Percentiles rank a stretch among this genome's conserved stretches.
Evolutionary conservation across 129 eudicot genomes (phyloP).

Genomic region (Scalesia atractyloides): DNA sequence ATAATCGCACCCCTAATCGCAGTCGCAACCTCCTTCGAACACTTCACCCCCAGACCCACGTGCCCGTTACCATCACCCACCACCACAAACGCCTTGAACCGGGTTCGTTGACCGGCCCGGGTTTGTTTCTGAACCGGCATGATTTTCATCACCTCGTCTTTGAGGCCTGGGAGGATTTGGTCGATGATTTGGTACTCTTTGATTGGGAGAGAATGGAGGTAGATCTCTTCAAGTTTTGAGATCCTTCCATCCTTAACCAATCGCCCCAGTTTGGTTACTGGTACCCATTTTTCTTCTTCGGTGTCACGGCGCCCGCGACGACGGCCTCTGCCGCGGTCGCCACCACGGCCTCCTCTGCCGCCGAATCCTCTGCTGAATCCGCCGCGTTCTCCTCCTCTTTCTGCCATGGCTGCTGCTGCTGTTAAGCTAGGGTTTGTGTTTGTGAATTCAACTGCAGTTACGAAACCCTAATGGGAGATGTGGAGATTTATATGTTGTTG

Average conservation of each 20-base stretch:
- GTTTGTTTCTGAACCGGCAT: slow-evolving; percentile 85
- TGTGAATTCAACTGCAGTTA: no score
- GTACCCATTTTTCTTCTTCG: slow-evolving; percentile 72
- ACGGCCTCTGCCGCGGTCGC: slow-evolving; percentile 58
- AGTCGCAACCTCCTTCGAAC: slow-evolving; percentile 67
- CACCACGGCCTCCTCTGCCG: slow-evolving; percentile 50
- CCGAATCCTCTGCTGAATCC: slow-evolving; percentile 37
- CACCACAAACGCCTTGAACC: slow-evolving; percentile 82
- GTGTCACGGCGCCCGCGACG: slow-evolving; percentile 52
- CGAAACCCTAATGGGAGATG: slow-evolving; percentile 28
- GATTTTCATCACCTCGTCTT: slow-evolving; percentile 78
- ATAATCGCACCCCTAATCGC: slow-evolving; percentile 59
- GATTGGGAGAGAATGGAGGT: slow-evolving; percentile 73
- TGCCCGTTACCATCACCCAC: slow-evolving; percentile 82
- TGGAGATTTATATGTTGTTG: slow-evolving; percentile 15
- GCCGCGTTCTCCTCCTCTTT: slow-evolving; percentile 35
- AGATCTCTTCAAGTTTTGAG: slow-evolving; percentile 46
- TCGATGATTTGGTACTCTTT: slow-evolving; percentile 76
- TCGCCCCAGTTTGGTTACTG: slow-evolving; percentile 61
- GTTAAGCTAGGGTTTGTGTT: no score
- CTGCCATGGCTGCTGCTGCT: slow-evolving; percentile 34
- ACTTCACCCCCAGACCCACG: slow-evolving; percentile 75
- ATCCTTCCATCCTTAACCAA: slow-evolving; percentile 52
- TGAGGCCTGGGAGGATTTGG: slow-evolving; percentile 37
- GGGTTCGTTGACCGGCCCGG: slow-evolving; percentile 76